A percentile compares a stretch with the other conserved stretches of the same genome.
These are phyloP conservation scores for Plasmodium falciparum DNA, from an alignment of 169 alveolate genomes.

Conservation along the genomic window DNA sequence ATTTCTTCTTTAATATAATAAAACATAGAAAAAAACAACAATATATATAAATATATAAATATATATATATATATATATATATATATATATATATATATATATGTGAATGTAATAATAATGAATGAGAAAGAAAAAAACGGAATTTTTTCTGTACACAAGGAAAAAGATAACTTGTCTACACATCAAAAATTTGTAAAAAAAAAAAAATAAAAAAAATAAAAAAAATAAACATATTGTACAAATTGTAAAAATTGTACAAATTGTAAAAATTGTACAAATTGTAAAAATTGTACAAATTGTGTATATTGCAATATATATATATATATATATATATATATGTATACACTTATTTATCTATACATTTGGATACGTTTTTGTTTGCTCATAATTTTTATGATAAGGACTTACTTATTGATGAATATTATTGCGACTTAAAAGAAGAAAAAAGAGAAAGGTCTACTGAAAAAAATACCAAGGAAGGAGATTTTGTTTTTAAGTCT, in stretches of 20 bases:
- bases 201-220: slow-evolving; percentile 25
- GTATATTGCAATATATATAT: neutral
- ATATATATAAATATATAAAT: too few relatives aligned
- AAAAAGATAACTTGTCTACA: slow-evolving; percentile 28
- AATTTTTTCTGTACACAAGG: neutral
- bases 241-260: too few relatives aligned
- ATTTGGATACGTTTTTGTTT: neutral
- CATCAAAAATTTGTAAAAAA: slow-evolving; percentile 57
- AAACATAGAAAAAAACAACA: slow-evolving; percentile 7
- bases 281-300: neutral
- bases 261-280: too few relatives aligned
- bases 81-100: too few relatives aligned
- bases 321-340: too few relatives aligned
- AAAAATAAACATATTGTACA: neutral
- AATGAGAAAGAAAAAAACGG: slow-evolving; percentile 24
- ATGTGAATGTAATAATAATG: neutral
- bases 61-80: too few relatives aligned
- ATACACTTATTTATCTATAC: neutral
- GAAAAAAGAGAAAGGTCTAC: neutral
- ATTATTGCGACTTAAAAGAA: slow-evolving; percentile 57
- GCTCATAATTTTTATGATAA: slow-evolving; percentile 11
- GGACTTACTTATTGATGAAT: slow-evolving; percentile 63
- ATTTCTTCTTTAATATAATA: neutral
- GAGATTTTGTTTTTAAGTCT: slow-evolving; percentile 52
- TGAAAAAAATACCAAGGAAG: neutral